Evolutionary conservation across 108 stramenopile species (phyloP), one percentile per base, ranked within the genome.

Genomic region (Nitzschia sp.): DNA sequence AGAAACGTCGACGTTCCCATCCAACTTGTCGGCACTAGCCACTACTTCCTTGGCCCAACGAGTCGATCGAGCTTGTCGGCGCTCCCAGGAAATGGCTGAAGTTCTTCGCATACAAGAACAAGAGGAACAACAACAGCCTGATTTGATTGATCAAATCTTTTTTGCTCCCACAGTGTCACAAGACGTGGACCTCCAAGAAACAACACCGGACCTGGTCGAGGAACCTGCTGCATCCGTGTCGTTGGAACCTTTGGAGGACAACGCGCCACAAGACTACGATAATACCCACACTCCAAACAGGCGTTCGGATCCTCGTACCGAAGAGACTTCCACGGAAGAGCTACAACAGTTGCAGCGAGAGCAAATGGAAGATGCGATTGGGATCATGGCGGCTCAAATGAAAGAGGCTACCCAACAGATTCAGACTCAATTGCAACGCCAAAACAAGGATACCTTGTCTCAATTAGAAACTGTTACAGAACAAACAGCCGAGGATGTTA

Each of bases 311-410:
- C 22, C 12, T n/a, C 21, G 19, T 0, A 53, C 64, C 3, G 14
- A 41, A 11, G 17, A 50, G 2, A 57, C 38, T 44, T 41, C 67
- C 25, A 34, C 77, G 11, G 55, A 83, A 54, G 83, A 84, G 59
- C 65, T 90, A 29, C 89, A 90, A 77, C 72, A 90, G 59, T 65
- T 67, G 38, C 89, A 90, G 66, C 89, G 85, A 22, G 73, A 90
- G 60, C 82, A 87, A 67, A 85, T 90, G 50, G 85, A 90, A 76
- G 77, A 82, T 41, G 89, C 87, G 17, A 84, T 90, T 22, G 63
- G 79, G 8, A 61, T 73, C 24, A 86, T 90, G 83, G 89, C 86
- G 11, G 9, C 57, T 9, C 80, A 83, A 55, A 82, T 90, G 72
- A 86, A 86, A 60, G 77, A 82, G 38, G 83, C 86, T 11, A 90